Evolutionary conservation across 2,329 filamentous ascomycete species (phyloP).

Genomic region (Colletotrichum orchidophilum): DNA sequence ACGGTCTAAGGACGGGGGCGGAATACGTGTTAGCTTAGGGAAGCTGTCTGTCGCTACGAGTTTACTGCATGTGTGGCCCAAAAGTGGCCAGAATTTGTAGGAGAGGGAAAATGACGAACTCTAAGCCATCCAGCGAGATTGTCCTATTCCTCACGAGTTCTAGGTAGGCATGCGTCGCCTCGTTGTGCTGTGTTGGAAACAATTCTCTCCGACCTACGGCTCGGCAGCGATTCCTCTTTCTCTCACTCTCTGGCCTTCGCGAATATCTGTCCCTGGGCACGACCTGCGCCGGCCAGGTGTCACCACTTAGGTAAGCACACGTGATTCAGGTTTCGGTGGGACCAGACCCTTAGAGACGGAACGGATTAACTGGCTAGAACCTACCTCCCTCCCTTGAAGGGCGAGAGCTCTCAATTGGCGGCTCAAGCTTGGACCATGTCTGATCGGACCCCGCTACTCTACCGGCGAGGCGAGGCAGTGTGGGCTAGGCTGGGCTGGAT

Average conservation of each 20-base stretch:
- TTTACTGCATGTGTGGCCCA: slow-evolving; percentile 6
- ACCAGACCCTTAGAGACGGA: slow-evolving; percentile 13
- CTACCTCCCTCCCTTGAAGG: neutral
- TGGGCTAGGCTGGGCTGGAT: neutral
- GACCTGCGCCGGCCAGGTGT: slow-evolving; percentile 51
- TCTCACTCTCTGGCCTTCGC: slow-evolving; percentile 41
- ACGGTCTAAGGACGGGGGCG: slow-evolving; percentile 30
- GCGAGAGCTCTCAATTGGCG: slow-evolving; percentile 17
- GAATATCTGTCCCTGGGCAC: slow-evolving; percentile 48
- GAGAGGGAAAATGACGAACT: neutral
- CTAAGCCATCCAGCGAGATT: slow-evolving; percentile 21
- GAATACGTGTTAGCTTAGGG: slow-evolving; percentile 35
- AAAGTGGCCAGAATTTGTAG: neutral
- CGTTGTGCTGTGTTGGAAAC: slow-evolving; percentile 36
- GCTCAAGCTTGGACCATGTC: slow-evolving; percentile 6
- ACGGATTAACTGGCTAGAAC: slow-evolving; percentile 29
- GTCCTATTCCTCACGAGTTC: slow-evolving; percentile 24
- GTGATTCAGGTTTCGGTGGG: slow-evolving; percentile 38
- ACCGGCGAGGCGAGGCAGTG: neutral
- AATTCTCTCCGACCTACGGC: slow-evolving; percentile 18
- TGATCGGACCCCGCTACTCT: slow-evolving; percentile 8
- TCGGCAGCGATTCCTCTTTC: slow-evolving; percentile 33
- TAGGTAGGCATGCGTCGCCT: slow-evolving; percentile 31
- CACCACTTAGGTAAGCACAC: slow-evolving; percentile 47
- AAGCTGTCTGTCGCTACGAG: slow-evolving; percentile 10